Conservation (phyloP, 495 filamentous ascomycete genomes). For the Clohesyomyces aquaticus region DNA sequence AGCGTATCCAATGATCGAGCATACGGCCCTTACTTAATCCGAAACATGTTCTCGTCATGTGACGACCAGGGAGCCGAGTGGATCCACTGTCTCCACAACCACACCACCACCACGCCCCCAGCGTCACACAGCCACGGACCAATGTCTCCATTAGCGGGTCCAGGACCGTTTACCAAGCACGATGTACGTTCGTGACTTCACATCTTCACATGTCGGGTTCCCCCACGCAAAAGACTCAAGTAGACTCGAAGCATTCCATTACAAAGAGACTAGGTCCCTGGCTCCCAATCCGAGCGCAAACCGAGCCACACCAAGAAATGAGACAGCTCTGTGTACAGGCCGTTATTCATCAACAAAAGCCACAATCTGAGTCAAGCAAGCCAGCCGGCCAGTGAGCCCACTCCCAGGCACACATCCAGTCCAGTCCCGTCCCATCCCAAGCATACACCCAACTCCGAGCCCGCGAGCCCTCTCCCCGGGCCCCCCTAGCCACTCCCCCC, state of each 20-base stretch:
- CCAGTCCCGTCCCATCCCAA: no score
- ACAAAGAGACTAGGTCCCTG: neutral
- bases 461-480: neutral
- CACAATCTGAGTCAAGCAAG: neutral
- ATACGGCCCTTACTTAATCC: no score
- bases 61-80: neutral
- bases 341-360: constrained; percentile 6
- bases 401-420: neutral
- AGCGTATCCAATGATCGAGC: no score
- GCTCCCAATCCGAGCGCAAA: neutral
- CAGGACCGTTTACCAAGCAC: no score
- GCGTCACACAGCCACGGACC: neutral
- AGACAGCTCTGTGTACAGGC: neutral
- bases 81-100: neutral
- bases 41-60: no score
- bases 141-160: no score
- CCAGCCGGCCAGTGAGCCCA: neutral
- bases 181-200: no score
- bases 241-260: neutral
- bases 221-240: neutral
- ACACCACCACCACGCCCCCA: neutral
- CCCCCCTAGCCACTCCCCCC: neutral
- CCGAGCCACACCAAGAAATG: neutral
- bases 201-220: no score
- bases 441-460: neutral